Evolutionary conservation across 2,329 filamentous ascomycete species (phyloP), one percentile per base, ranked within the genome.

Genomic region (Daldinia eschscholtzii): DNA sequence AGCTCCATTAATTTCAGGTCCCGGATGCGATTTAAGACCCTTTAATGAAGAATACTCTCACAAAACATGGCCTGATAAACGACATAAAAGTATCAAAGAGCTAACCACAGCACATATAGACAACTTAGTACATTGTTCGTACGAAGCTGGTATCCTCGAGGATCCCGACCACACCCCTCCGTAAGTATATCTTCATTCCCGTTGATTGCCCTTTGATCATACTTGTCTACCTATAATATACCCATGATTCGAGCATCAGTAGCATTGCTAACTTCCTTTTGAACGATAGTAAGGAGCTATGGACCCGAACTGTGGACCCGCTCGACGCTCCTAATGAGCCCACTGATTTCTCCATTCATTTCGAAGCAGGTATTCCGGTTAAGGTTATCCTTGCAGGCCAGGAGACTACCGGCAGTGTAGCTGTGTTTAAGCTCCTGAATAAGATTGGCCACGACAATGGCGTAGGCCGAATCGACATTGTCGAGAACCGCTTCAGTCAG

Each of bases 401-500:
- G 58, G 87, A 91, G 83, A 85, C 88, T 74, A 93, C 91, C 63
- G 91, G 91, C 76, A 84, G 89, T 4, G 85, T 93, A 63, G 89
- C 92, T 77, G 84, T 95, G 64, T 95, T 95, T 85, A 83, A 89
- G 68, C 85, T 87, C 63, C 85, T 89, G 74, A 94, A 94, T 82
- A 83, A 87, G 66, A 90, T 95, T 71, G 93, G 88, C 72, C 87
- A 88, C 79, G 86, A 84, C 72, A 84, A 93, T 82, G 93, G 93
- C 79, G 88, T 95, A 73, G 93, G 92, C 76, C 86, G 93, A 76
- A 91, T 95, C 73, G 92, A 95, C 80, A 95, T 95, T 77, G 92
- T 94, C 7, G 30, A 60, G 44, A 55, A 61, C 50, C 58, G 37
- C 35, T 61, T 61, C 48, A 57, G 52, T 57, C 4, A 41, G 53